Conservation (phyloP, 176 grass and related monocot genomes). For the Rhynchospora pubera region DNA sequence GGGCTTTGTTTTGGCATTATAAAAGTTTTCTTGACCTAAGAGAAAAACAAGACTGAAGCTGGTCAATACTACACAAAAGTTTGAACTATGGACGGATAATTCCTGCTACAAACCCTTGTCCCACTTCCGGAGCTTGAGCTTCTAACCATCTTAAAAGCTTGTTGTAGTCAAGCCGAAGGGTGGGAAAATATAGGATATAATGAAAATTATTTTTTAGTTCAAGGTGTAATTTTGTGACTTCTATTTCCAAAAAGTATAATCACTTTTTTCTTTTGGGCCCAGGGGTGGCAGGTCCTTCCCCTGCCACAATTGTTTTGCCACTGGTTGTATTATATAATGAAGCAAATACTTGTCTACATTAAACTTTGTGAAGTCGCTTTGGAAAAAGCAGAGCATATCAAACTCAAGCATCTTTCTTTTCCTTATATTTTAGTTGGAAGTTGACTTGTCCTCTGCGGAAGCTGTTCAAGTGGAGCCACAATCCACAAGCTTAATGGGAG, state of each 20-base stretch:
- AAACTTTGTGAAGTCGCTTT: constrained; percentile 7
- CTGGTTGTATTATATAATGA: background rate
- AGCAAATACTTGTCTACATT: background rate
- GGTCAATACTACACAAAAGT: background rate
- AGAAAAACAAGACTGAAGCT: background rate
- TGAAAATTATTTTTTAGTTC: too few relatives aligned
- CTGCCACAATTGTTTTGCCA: too few relatives aligned
- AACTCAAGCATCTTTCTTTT: background rate
- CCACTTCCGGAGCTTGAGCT: background rate
- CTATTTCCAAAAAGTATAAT: too few relatives aligned
- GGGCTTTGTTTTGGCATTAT: background rate
- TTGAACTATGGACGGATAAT: background rate
- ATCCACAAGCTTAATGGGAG: constrained; percentile 40
- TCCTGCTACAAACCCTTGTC: background rate
- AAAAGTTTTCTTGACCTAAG: background rate
- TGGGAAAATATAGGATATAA: too few relatives aligned
- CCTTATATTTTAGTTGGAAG: constrained; percentile 45
- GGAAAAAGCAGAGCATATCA: background rate
- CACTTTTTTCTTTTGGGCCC: too few relatives aligned
- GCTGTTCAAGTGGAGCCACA: constrained; percentile 52
- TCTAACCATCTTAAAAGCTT: background rate
- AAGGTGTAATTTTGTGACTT: too few relatives aligned
- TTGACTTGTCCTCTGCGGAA: constrained; percentile 48
- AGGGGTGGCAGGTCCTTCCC: too few relatives aligned
- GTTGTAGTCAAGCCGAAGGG: background rate